These are phyloP conservation scores for Ophiocordyceps robertsii DNA, from an alignment of 2,329 filamentous ascomycete genomes.

Conservation along the genomic window DNA sequence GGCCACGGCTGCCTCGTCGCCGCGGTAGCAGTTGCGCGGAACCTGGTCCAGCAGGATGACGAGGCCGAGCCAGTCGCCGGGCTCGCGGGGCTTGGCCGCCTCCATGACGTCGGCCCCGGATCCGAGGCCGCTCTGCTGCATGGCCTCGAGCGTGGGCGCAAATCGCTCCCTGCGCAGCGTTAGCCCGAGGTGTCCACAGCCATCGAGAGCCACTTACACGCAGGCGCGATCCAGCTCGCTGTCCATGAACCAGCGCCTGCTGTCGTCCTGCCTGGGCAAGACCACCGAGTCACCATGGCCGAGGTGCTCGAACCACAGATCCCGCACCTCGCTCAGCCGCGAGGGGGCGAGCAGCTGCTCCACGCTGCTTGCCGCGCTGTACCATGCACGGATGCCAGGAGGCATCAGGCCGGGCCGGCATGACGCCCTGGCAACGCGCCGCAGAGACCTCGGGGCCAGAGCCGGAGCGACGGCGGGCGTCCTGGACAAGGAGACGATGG, in stretches of 20 bases:
- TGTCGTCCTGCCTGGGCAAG: slow-evolving; percentile 11
- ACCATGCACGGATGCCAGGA: too few relatives aligned
- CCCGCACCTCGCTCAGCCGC: slow-evolving; percentile 15
- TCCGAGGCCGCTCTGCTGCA: slow-evolving; percentile 12
- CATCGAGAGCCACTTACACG: slow-evolving; percentile 12
- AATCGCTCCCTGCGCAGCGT: slow-evolving; percentile 19
- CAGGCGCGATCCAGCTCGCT: slow-evolving; percentile 21
- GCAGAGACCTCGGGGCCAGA: too few relatives aligned
- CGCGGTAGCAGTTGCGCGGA: slow-evolving; percentile 47
- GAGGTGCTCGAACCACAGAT: slow-evolving; percentile 26
- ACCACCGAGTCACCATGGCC: slow-evolving; percentile 11
- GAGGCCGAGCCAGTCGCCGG: slow-evolving; percentile 31
- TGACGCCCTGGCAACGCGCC: too few relatives aligned
- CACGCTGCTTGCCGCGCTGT: slow-evolving; percentile 1
- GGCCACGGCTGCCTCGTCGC: slow-evolving; percentile 24
- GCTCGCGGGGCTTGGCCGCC: slow-evolving; percentile 10
- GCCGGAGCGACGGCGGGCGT: too few relatives aligned
- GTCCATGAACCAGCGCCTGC: slow-evolving; percentile 20
- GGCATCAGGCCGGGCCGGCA: too few relatives aligned
- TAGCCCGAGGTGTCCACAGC: too few relatives aligned
- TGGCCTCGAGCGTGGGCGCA: slow-evolving; percentile 18
- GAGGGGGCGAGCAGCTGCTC: slow-evolving; percentile 12
- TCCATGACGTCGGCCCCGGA: slow-evolving; percentile 16
- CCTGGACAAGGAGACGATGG: too few relatives aligned
- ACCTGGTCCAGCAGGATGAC: slow-evolving; percentile 50